phyloP scores from a whole-genome alignment of 768 basidiomycete genomes.

The Cubamyces sp. region DNA sequence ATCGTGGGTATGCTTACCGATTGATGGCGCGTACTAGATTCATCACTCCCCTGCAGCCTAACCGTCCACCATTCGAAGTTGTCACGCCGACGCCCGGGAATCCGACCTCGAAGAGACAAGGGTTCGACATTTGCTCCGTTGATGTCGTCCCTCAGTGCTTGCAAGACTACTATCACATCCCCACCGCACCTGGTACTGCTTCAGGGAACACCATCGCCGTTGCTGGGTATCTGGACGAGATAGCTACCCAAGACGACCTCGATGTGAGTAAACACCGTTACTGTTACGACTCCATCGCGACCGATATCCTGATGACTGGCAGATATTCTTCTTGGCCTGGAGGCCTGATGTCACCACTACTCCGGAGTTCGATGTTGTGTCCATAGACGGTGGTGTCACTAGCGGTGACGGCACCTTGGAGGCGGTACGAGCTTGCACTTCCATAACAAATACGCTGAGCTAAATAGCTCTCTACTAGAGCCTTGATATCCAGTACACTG shows the following conservation, averaged over 20 bases:
- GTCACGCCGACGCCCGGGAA: constrained; percentile 1
- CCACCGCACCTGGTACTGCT: constrained; percentile 36
- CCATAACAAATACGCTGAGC: not conserved
- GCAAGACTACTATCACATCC: constrained; percentile 40
- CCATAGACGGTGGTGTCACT: not conserved
- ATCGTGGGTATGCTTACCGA: not conserved
- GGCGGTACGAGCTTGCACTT: not conserved
- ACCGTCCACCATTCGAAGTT: not conserved
- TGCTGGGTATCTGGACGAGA: constrained; percentile 37
- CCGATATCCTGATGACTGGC: not conserved
- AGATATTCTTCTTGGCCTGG: not conserved
- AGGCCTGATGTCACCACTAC: constrained; percentile 4
- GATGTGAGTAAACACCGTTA: constrained; percentile 17
- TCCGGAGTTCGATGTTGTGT: not conserved
- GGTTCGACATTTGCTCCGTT: not conserved
- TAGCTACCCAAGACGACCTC: constrained; percentile 35
- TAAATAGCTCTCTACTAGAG: constrained; percentile 21
- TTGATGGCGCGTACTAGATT: not conserved
- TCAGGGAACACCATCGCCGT: constrained; percentile 34
- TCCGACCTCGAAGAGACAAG: constrained; percentile 19
- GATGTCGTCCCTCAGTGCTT: constrained; percentile 29
- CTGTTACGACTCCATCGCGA: not conserved
- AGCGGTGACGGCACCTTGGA: not conserved
- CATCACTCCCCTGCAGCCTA: not conserved
- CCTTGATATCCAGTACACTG: constrained; percentile 41